phyloP scores from a whole-genome alignment of 2,329 filamentous ascomycete species.

The Blumeriella jaapii region DNA sequence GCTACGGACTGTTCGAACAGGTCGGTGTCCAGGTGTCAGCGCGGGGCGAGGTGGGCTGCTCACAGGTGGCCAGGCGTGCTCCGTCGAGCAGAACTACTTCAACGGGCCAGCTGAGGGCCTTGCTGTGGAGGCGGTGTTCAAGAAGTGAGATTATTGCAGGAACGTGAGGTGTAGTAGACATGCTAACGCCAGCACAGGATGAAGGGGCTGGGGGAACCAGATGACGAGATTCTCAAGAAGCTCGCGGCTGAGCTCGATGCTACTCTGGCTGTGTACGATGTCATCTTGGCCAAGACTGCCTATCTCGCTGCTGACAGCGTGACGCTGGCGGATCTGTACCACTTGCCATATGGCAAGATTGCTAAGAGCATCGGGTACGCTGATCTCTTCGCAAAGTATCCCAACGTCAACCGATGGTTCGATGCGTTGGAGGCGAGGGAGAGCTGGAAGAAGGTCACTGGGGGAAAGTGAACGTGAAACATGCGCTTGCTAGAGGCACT shows the following conservation, averaged over 20 bases:
- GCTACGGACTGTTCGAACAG: conserved; percentile 19
- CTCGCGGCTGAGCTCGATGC: conserved; percentile 11
- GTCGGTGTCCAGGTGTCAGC: conserved; percentile 7
- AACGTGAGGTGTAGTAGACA: too few relatives aligned
- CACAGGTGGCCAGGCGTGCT: conserved; percentile 12
- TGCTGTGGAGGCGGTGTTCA: conserved; percentile 17
- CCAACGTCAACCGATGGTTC: conserved; percentile 17
- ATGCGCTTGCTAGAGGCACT: too few relatives aligned
- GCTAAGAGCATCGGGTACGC: conserved; percentile 12
- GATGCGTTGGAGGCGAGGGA: conserved; percentile 13
- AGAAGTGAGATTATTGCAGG: too few relatives aligned
- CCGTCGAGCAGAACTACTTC: conserved; percentile 23
- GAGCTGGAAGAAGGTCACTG: conserved; percentile 14
- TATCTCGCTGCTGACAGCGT: conserved; percentile 23
- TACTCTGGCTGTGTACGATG: conserved; percentile 19
- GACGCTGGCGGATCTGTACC: conserved; percentile 23
- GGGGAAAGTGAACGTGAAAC: neutral
- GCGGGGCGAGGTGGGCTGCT: neutral
- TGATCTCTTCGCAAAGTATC: conserved; percentile 14
- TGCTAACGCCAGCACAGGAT: conserved; percentile 4
- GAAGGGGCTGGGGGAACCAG: conserved; percentile 7
- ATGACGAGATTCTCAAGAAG: conserved; percentile 12
- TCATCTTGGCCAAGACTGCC: conserved; percentile 18
- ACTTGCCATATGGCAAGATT: conserved; percentile 18
- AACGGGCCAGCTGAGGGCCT: conserved; percentile 9